Evolutionary conservation across 495 filamentous ascomycete species (phyloP), one percentile per base, ranked within the genome.

Genomic region (Hyaloscypha variabilis): DNA sequence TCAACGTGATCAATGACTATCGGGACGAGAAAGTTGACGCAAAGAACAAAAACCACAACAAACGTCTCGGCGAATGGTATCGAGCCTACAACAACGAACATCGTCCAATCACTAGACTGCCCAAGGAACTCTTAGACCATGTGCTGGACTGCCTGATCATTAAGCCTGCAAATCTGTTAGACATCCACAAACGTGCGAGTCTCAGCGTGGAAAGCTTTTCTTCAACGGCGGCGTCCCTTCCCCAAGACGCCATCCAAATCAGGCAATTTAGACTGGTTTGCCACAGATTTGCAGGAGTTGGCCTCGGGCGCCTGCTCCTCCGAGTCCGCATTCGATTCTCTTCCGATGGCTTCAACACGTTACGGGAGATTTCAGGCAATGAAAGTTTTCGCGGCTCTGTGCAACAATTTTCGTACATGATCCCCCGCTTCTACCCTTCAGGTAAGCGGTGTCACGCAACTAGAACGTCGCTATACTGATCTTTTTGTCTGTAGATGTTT

Each of bases 331-430:
- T 86, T 24, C 82, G 89, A 36, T 91, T 90, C 65, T 88, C 85
- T 6, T 66, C 69, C 14, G 77, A 81, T 58, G 89, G 87, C 1
- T 84, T 91, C 58, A 72, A 76, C 31, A 77, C 83, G 53, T 73
- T 91, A 53, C 81, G 86, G 24, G 77, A 77, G 21, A 80, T 86
- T 36, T 75, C 78, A 26, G 68, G 68, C 30, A 74, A 77, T 52
- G 71, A 73, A 17, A 82, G 88, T 71, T 78, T 89, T 23, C 83
- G 85, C 39, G 79, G 77, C 65, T 82, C 88, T 76, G 87, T 90
- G 55, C 85, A 81, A 74, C 84, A 87, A 71, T 86, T 91, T 73
- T 88, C 85, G 69, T 91, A 91, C 73, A 83, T 91, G 76, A 85
- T 91, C 72, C 87, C 87, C 70, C 87, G 83, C 60, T 89, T 90